Evolutionary conservation across 2,329 filamentous ascomycete genomes (phyloP), one percentile per base, ranked within the genome.

Genomic region (Cyclaneusma minus): DNA sequence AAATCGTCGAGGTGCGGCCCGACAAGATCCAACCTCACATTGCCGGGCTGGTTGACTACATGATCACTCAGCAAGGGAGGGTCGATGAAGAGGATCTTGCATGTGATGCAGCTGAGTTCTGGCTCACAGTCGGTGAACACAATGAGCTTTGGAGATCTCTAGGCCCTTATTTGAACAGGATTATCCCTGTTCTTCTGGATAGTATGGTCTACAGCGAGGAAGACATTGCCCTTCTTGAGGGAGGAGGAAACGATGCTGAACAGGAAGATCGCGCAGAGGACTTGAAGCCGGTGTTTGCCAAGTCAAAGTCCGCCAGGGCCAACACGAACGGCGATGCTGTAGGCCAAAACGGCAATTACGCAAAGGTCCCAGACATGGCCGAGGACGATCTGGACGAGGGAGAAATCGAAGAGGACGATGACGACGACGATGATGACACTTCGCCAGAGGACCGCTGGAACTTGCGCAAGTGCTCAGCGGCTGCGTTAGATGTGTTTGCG

Each of bases 171-270:
- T 68, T 95, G 29, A 54, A 67, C 37, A 81, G 80, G 49, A 87
- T 95, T 36, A 77, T 98, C 16, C 89, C 89, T 0, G 79, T 94
- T 2, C 58, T 98, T 27, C 65, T 98, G 6, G 73, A 89, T 38
- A 91, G 82, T 47, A 98, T 98, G 87, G 73, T 95, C 2, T 98
- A 95, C 50, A 81, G 79, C 42, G 82, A 89, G 36, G 89, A 98
- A 40, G 89, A 95, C 38, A 89, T 93, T 40, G 65, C 81, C 17
- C 62, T 84, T 26, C 60, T 95, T 6, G 84, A 85, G 34, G 79
- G 74, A 7, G 83, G 83, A 35, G 81, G 77, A 12, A 78, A 87
- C 38, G 85, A 95, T 47, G 89, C 89, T 22, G 84, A 95, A 10
- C 67, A 83, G 34, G 87, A 98, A 24, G 89, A 98, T 49, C 72